These are phyloP conservation scores for Neoboletus subvelutipes DNA, from an alignment of 768 basidiomycete genomes.

Conservation along the genomic window DNA sequence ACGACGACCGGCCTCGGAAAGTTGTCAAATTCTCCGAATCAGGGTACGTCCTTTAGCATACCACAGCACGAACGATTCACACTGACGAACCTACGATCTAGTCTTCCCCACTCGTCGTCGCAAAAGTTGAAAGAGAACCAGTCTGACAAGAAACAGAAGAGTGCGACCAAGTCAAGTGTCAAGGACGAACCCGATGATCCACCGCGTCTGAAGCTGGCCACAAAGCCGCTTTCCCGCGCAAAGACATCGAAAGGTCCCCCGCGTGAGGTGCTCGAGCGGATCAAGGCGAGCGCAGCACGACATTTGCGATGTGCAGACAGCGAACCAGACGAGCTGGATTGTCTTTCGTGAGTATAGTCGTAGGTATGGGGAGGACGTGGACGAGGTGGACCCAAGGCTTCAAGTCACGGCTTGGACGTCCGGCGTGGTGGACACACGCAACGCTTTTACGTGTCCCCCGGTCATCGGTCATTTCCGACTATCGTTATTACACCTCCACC, in stretches of 20 bases:
- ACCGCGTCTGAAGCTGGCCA: background rate
- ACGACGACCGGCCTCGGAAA: slow-evolving; percentile 27
- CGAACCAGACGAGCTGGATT: slow-evolving; percentile 49
- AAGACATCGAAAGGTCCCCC: slow-evolving; percentile 38
- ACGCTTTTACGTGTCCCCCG: background rate
- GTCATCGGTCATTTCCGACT: background rate
- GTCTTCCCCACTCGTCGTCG: slow-evolving; percentile 19
- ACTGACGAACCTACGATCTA: background rate
- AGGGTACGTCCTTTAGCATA: slow-evolving; percentile 12
- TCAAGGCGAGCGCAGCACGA: slow-evolving; percentile 32
- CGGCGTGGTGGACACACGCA: background rate
- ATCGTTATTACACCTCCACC: background rate
- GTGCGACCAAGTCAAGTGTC: background rate
- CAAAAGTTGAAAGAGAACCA: slow-evolving; percentile 39
- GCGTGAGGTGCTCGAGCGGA: slow-evolving; percentile 38
- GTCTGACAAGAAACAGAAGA: background rate
- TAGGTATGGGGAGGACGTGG: background rate
- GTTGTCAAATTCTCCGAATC: slow-evolving; percentile 13
- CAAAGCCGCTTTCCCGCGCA: slow-evolving; percentile 2
- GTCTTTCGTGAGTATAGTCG: slow-evolving; percentile 37
- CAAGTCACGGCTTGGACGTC: background rate
- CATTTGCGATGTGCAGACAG: slow-evolving; percentile 23
- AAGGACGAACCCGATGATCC: background rate
- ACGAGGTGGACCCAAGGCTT: no score
- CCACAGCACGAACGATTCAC: no score